phyloP scores from a whole-genome alignment of 2,329 filamentous ascomycete genomes.

The Aspergillus awamori region DNA sequence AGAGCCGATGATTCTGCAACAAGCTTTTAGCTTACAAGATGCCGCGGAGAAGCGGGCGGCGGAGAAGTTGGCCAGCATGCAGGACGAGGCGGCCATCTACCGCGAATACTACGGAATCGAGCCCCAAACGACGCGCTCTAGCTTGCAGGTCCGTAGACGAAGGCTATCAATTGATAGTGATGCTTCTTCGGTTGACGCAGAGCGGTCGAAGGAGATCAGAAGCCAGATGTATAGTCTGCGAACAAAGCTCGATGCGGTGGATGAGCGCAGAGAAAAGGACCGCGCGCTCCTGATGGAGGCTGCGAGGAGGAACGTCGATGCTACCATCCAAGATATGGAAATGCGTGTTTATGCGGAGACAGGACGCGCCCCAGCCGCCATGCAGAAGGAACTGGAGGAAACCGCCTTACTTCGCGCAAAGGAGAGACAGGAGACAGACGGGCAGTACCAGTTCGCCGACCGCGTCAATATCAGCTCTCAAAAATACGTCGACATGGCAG shows the following conservation, averaged over 20 bases:
- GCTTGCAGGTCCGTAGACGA: constrained; percentile 59
- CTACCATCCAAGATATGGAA: constrained; percentile 77
- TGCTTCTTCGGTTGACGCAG: constrained; percentile 63
- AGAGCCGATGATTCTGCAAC: constrained; percentile 26
- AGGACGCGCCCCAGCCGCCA: constrained; percentile 69
- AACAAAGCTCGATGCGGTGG: constrained; percentile 57
- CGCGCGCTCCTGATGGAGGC: constrained; percentile 74
- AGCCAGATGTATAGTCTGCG: constrained; percentile 79
- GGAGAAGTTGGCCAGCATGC: constrained; percentile 78
- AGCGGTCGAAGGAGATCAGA: constrained; percentile 71
- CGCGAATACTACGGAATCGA: constrained; percentile 75
- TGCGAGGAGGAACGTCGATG: constrained; percentile 84
- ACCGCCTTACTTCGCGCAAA: constrained; percentile 68
- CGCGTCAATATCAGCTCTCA: constrained; percentile 73
- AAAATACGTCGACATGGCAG: constrained; percentile 74
- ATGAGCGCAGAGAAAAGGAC: constrained; percentile 63
- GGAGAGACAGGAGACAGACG: constrained; percentile 65
- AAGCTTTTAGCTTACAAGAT: constrained; percentile 68
- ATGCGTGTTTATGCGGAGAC: constrained; percentile 76
- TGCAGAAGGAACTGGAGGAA: constrained; percentile 75
- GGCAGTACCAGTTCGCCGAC: constrained; percentile 59
- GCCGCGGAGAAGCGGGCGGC: constrained; percentile 84
- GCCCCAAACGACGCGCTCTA: constrained; percentile 49
- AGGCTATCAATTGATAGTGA: constrained; percentile 69
- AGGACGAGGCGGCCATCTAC: constrained; percentile 69